Conservation (phyloP, 495 filamentous ascomycete genomes). For the Cetradonia linearis region DNA sequence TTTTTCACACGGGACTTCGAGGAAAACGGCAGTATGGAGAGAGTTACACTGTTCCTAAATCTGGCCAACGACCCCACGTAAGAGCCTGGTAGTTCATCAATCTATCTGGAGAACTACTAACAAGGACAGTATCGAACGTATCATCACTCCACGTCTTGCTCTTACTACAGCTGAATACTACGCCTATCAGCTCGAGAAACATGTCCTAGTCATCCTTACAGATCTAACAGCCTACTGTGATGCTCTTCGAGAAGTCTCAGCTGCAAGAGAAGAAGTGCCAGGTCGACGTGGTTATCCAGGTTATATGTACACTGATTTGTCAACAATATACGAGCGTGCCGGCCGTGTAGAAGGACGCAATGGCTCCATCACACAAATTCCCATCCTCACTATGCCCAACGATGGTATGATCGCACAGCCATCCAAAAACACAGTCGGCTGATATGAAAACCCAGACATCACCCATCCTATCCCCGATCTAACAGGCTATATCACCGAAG, state of each 20-base stretch:
- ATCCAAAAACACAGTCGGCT: slow-evolving; percentile 11
- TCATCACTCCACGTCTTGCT: slow-evolving; percentile 97
- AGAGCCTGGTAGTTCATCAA: slow-evolving; percentile 25
- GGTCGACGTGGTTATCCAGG: slow-evolving; percentile 99
- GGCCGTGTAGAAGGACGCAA: slow-evolving; percentile 96
- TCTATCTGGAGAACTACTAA: slow-evolving; percentile 21
- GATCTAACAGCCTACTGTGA: slow-evolving; percentile 98
- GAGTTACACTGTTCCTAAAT: slow-evolving; percentile 94
- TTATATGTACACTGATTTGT: slow-evolving; percentile 99
- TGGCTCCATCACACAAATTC: slow-evolving; percentile 97
- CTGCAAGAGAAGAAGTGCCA: slow-evolving; percentile 97
- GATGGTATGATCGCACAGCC: slow-evolving; percentile 49
- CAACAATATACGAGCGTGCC: slow-evolving; percentile 98
- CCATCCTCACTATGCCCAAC: slow-evolving; percentile 99
- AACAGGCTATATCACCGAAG: slow-evolving; percentile 98
- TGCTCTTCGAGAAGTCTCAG: slow-evolving; percentile 94
- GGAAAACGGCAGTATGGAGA: slow-evolving; percentile 97
- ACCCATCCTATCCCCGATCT: slow-evolving; percentile 98
- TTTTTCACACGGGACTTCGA: slow-evolving; percentile 99
- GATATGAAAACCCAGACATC: slow-evolving; percentile 55
- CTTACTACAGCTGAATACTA: slow-evolving; percentile 99
- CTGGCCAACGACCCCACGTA: slow-evolving; percentile 98
- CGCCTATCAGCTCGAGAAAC: slow-evolving; percentile 99
- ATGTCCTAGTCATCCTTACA: slow-evolving; percentile 96
- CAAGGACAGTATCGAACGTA: slow-evolving; percentile 79